Conservation (phyloP, 805 yeast genomes). For the Lipomyces chichibuensis region DNA sequence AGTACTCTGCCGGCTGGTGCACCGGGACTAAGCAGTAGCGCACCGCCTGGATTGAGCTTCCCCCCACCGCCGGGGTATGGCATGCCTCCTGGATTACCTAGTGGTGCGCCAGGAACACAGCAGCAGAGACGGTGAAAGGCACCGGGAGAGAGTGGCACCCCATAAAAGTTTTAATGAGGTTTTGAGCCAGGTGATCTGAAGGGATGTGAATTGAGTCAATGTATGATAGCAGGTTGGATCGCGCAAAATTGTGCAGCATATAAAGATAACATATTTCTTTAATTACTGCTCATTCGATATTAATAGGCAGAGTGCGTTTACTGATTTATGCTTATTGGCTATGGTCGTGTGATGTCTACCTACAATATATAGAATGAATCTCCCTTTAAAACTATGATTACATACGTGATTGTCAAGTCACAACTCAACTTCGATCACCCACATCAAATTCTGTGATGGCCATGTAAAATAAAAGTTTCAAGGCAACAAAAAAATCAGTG, state of each 20-base stretch:
- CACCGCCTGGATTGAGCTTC: background rate
- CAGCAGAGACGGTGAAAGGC: background rate
- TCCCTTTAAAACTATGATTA: too few species aligned
- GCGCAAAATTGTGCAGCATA: background rate
- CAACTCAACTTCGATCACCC: background rate
- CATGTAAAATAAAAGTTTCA: too few species aligned
- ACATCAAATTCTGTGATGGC: too few species aligned
- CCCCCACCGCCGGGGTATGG: conserved; percentile 18
- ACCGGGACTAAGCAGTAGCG: background rate
- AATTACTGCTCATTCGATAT: background rate
- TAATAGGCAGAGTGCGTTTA: background rate
- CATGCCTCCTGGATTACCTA: conserved; percentile 8
- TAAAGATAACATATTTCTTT: background rate
- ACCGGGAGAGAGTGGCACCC: background rate
- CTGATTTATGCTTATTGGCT: too few species aligned
- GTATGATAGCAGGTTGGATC: background rate
- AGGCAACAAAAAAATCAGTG: too few species aligned
- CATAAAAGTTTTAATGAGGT: conserved; percentile 7
- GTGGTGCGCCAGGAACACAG: conserved; percentile 6
- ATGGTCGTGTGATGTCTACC: too few species aligned
- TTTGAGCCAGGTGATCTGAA: background rate
- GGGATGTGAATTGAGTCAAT: conserved; percentile 9
- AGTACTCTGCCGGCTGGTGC: conserved; percentile 8
- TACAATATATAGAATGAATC: too few species aligned
- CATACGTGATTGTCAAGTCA: too few species aligned